Percentiles rank a stretch among this genome's conserved stretches.
Evolutionary conservation across 208 protist genomes (phyloP).

Genomic region (Leishmania major): DNA sequence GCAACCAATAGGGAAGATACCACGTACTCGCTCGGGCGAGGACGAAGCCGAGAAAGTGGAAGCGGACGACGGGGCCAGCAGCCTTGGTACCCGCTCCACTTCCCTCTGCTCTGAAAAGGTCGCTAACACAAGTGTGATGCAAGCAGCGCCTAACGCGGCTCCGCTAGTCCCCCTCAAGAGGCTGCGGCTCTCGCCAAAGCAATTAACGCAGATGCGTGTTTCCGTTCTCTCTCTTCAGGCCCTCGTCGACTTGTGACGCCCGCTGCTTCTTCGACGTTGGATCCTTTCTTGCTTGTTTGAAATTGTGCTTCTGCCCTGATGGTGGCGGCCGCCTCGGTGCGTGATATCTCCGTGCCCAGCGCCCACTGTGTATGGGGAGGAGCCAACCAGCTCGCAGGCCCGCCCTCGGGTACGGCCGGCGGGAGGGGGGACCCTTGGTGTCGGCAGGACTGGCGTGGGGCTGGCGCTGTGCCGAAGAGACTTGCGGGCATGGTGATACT

Average conservation of each 20-base stretch:
- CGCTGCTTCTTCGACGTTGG: background rate
- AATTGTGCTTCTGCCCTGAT: background rate
- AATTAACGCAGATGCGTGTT: background rate
- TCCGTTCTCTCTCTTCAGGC: background rate
- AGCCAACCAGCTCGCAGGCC: no score
- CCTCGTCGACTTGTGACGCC: background rate
- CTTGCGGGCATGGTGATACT: background rate
- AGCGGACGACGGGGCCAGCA: background rate
- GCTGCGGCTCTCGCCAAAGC: background rate
- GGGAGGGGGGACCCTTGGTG: background rate
- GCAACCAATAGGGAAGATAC: background rate
- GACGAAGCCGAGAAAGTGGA: background rate
- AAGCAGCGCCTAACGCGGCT: background rate
- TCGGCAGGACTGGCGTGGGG: background rate
- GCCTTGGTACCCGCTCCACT: slow-evolving; percentile 4
- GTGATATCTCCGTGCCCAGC: background rate
- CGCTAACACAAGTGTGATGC: background rate
- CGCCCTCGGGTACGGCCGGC: background rate
- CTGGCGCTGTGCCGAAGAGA: background rate
- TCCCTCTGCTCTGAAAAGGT: background rate
- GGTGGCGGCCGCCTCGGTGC: background rate
- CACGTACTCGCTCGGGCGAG: background rate
- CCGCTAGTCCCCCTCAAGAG: slow-evolving; percentile 1
- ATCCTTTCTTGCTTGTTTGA: background rate
- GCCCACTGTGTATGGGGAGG: background rate